Evolutionary conservation across 495 filamentous ascomycete species (phyloP).

Genomic region (Penicillium macrosclerotiorum): DNA sequence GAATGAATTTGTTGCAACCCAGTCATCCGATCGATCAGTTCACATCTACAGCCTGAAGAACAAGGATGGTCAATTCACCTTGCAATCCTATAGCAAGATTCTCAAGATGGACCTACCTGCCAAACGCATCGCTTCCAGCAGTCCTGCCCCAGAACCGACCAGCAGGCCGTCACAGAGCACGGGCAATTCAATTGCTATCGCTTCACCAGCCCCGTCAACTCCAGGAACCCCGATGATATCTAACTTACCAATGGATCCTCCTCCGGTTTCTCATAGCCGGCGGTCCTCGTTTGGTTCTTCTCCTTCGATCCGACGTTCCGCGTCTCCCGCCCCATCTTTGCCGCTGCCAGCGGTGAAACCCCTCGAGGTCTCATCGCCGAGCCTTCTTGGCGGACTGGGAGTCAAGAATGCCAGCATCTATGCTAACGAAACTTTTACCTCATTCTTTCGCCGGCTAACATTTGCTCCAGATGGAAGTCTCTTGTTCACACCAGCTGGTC

Average conservation of each 20-base stretch:
- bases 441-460: slow-evolving; percentile 91
- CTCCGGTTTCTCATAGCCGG: slow-evolving; percentile 84
- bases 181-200: slow-evolving; percentile 58
- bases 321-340: slow-evolving; percentile 91
- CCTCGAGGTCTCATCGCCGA: slow-evolving; percentile 80
- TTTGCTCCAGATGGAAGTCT: slow-evolving; percentile 96
- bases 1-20: slow-evolving; percentile 97
- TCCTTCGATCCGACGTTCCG: slow-evolving; percentile 78
- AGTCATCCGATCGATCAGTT: slow-evolving; percentile 95
- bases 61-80: slow-evolving; percentile 91
- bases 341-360: slow-evolving; percentile 97
- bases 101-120: slow-evolving; percentile 89
- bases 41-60: slow-evolving; percentile 96
- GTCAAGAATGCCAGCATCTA: slow-evolving; percentile 87
- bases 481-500: slow-evolving; percentile 92
- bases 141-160: slow-evolving; percentile 79
- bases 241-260: slow-evolving; percentile 95
- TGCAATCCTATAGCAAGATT: slow-evolving; percentile 72
- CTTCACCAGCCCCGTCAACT: slow-evolving; percentile 84
- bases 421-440: slow-evolving; percentile 95
- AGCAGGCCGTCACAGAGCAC: slow-evolving; percentile 56
- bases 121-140: slow-evolving; percentile 85
- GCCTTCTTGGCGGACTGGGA: slow-evolving; percentile 55
- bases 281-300: slow-evolving; percentile 94
- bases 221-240: slow-evolving; percentile 92